These are phyloP conservation scores for Orobanche coerulescens DNA, from an alignment of 257 asterid genomes.

Conservation along the genomic window DNA sequence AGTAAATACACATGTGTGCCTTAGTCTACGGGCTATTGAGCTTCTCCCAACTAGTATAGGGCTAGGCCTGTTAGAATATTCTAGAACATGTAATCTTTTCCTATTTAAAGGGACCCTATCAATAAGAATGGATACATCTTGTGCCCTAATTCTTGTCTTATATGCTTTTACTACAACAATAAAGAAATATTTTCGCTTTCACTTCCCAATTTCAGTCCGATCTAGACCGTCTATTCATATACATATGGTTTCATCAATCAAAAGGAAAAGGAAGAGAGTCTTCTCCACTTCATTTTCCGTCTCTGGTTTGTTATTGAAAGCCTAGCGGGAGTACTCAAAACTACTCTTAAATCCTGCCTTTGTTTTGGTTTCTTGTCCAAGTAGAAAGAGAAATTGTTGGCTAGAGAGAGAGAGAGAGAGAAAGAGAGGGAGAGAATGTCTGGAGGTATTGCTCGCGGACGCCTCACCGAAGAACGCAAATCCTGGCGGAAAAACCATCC, in stretches of 20 bases:
- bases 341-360: neutral
- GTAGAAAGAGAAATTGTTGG: neutral
- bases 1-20: too few species aligned
- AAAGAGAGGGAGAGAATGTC: conserved; percentile 34
- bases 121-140: too few species aligned
- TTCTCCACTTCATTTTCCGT: neutral
- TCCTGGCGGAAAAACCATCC: conserved; percentile 54
- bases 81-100: too few species aligned
- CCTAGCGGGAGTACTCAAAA: conserved; percentile 2
- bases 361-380: neutral
- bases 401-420: neutral
- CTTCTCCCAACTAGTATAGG: too few species aligned
- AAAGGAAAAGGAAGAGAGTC: neutral
- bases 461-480: conserved; percentile 48
- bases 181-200: too few species aligned
- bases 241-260: too few species aligned
- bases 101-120: too few species aligned
- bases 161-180: too few species aligned
- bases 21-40: too few species aligned
- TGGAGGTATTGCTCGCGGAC: conserved; percentile 51
- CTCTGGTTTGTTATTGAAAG: neutral
- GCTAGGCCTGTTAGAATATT: too few species aligned
- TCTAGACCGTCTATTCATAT: conserved; percentile 12
- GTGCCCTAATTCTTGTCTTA: too few species aligned
- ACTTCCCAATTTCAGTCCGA: too few species aligned